phyloP scores from a whole-genome alignment of 2,329 filamentous ascomycete species.

The Aureobasidium sp. region DNA sequence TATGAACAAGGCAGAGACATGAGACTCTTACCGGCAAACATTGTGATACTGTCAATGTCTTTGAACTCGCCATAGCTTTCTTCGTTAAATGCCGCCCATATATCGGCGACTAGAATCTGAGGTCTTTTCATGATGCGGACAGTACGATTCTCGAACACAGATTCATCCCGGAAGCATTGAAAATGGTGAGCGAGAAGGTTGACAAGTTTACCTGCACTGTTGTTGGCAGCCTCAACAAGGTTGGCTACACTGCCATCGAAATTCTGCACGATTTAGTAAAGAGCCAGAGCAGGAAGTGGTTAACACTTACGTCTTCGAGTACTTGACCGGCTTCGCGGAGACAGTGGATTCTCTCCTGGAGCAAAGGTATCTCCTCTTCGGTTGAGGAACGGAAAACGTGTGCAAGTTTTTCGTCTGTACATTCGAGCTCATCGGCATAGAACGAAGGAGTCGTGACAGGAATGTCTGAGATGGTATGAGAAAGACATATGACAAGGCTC shows the following conservation, averaged over 20 bases:
- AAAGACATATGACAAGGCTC: not conserved
- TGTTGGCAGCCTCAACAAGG: constrained; percentile 64
- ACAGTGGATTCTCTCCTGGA: constrained; percentile 69
- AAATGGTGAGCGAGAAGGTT: constrained; percentile 81
- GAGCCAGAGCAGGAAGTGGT: not conserved
- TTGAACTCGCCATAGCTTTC: constrained; percentile 70
- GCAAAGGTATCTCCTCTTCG: constrained; percentile 77
- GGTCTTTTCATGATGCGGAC: constrained; percentile 88
- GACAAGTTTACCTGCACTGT: constrained; percentile 77
- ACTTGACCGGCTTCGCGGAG: constrained; percentile 77
- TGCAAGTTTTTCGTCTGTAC: constrained; percentile 61
- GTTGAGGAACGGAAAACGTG: constrained; percentile 83
- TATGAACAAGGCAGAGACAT: not conserved
- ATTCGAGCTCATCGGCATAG: constrained; percentile 67
- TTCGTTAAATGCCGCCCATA: constrained; percentile 94
- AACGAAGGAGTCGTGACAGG: constrained; percentile 84
- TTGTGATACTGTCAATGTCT: constrained; percentile 93
- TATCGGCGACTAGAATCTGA: constrained; percentile 89
- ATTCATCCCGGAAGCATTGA: constrained; percentile 77
- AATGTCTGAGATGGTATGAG: constrained; percentile 52
- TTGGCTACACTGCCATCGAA: constrained; percentile 69
- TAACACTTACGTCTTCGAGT: constrained; percentile 60
- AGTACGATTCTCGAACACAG: constrained; percentile 62
- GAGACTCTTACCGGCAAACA: constrained; percentile 64
- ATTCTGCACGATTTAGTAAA: constrained; percentile 42